Conservation (phyloP, 805 yeast species). For the Ogataea parapolymorpha region DNA sequence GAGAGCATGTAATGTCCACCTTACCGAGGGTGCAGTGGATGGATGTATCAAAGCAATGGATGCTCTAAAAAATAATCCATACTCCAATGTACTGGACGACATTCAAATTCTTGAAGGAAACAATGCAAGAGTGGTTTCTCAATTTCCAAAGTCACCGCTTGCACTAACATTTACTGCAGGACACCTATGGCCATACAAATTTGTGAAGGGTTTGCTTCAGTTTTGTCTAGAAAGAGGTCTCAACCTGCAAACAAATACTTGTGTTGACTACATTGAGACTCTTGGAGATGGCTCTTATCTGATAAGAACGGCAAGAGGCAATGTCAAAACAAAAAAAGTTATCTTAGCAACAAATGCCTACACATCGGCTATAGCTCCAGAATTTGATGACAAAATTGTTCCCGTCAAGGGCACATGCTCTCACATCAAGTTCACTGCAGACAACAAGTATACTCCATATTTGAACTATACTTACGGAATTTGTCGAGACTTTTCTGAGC, state of each 20-base stretch:
- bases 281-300: conserved; percentile 28
- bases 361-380: conserved; percentile 21
- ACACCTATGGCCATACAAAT: conserved; percentile 42
- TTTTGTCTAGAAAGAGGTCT: conserved; percentile 33
- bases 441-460: conserved; percentile 23
- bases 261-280: conserved; percentile 28
- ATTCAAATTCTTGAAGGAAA: conserved; percentile 32
- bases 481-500: conserved; percentile 13
- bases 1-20: conserved; percentile 28
- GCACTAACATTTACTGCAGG: conserved; percentile 39
- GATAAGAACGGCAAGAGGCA: conserved; percentile 28
- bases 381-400: conserved; percentile 27
- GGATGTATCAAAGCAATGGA: conserved; percentile 10
- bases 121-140: conserved; percentile 25
- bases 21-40: conserved; percentile 18
- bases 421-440: conserved; percentile 23
- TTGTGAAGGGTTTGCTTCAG: conserved; percentile 34
- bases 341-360: conserved; percentile 37
- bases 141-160: conserved; percentile 26
- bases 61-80: conserved; percentile 24
- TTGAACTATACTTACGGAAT: conserved; percentile 33
- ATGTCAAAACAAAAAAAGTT: conserved; percentile 31
- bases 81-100: conserved; percentile 24
- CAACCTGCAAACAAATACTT: conserved; percentile 39
- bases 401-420: conserved; percentile 36